These are phyloP conservation scores for Lentinus brumalis DNA, from an alignment of 768 basidiomycete species.

Conservation along the genomic window DNA sequence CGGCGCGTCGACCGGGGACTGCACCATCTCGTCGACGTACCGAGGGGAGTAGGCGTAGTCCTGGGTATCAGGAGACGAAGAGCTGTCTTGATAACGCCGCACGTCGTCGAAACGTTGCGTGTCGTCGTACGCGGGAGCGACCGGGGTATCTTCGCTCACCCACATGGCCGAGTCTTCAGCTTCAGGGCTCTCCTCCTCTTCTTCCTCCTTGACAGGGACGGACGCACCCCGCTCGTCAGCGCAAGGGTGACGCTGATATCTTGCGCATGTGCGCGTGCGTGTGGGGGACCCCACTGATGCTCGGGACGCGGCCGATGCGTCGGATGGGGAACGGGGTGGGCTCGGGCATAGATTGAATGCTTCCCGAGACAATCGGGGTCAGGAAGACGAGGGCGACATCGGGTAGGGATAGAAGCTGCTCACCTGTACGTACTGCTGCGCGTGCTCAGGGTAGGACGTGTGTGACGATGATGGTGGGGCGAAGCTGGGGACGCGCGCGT, in stretches of 20 bases:
- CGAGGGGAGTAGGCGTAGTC: too few relatives aligned
- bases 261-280: too few relatives aligned
- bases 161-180: too few relatives aligned
- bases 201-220: too few relatives aligned
- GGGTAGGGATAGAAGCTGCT: background rate
- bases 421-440: background rate
- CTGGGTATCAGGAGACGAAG: too few relatives aligned
- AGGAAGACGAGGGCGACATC: background rate
- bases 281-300: too few relatives aligned
- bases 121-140: constrained; percentile 11
- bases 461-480: background rate
- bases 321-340: background rate
- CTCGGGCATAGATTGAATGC: background rate
- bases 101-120: too few relatives aligned
- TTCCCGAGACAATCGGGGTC: constrained; percentile 15
- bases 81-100: too few relatives aligned
- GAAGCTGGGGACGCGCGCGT: background rate
- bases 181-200: too few relatives aligned
- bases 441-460: background rate
- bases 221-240: too few relatives aligned
- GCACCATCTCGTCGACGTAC: too few relatives aligned
- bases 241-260: too few relatives aligned
- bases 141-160: constrained; percentile 5
- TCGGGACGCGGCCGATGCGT: background rate
- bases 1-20: background rate